Percentiles rank a stretch among this genome's conserved stretches.
Evolutionary conservation across 1,284 basidiomycete genomes (phyloP).

Genomic region (Inonotus hispidus): DNA sequence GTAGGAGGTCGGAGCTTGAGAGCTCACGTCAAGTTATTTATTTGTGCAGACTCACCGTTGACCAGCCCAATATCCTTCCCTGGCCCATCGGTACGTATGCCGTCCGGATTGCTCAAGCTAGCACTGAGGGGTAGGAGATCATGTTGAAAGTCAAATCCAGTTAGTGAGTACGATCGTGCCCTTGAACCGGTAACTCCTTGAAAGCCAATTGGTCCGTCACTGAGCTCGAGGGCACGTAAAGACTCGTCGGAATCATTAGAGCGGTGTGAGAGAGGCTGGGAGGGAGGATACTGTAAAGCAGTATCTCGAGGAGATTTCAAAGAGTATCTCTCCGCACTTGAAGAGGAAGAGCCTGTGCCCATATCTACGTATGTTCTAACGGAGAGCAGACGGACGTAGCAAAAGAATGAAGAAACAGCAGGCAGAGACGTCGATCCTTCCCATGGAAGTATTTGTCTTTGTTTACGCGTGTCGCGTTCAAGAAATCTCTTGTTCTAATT

Average conservation of each 20-base stretch:
- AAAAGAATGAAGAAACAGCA: not conserved
- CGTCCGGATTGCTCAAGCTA: slow-evolving; percentile 64
- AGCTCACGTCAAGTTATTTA: slow-evolving; percentile 2
- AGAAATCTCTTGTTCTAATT: not conserved
- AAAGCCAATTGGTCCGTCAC: slow-evolving; percentile 48
- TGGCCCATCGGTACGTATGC: slow-evolving; percentile 36
- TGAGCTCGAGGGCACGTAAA: slow-evolving; percentile 70
- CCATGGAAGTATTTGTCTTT: slow-evolving; percentile 3
- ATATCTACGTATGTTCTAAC: not conserved
- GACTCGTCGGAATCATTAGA: slow-evolving; percentile 70
- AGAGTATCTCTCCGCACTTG: slow-evolving; percentile 11
- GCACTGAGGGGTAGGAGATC: slow-evolving; percentile 72
- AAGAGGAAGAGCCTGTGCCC: slow-evolving; percentile 10
- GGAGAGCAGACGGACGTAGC: not conserved
- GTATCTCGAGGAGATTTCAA: slow-evolving; percentile 17
- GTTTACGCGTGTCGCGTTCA: slow-evolving; percentile 11
- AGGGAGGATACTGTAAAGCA: slow-evolving; percentile 27
- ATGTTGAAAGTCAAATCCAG: slow-evolving; percentile 73
- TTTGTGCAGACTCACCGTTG: slow-evolving; percentile 50
- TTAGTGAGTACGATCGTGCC: slow-evolving; percentile 60
- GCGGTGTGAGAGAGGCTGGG: slow-evolving; percentile 41
- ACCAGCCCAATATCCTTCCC: slow-evolving; percentile 75
- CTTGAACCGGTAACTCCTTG: slow-evolving; percentile 31
- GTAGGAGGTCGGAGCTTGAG: not conserved
- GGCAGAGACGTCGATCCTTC: not conserved